phyloP scores from a whole-genome alignment of 345 rosid species.

The Arabidopsis arenosa region DNA sequence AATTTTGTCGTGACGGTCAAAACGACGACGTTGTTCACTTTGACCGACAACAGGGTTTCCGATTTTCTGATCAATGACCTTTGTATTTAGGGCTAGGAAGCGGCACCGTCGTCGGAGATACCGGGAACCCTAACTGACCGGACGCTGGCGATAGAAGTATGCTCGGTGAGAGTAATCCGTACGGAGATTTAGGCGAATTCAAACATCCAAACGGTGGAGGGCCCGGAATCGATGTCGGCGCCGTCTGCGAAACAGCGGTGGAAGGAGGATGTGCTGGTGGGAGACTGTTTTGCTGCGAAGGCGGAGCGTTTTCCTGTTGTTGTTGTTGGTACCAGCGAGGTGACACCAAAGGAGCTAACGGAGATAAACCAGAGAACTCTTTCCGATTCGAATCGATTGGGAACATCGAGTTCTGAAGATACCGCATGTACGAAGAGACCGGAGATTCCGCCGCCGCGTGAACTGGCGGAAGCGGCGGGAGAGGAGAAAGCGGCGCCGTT shows the following conservation, averaged over 20 bases:
- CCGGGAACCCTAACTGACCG: conserved; percentile 62
- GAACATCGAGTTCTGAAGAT: conserved; percentile 60
- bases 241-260: conserved; percentile 25
- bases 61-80: conserved; percentile 48
- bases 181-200: conserved; percentile 75
- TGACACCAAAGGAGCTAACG: conserved; percentile 66
- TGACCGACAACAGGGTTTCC: conserved; percentile 34
- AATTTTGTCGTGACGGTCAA: conserved; percentile 11
- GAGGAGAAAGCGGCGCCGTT: conserved; percentile 63
- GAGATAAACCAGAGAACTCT: conserved; percentile 66
- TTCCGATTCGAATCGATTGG: conserved; percentile 54
- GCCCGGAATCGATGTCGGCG: conserved; percentile 54
- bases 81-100: conserved; percentile 74
- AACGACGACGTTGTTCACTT: conserved; percentile 35
- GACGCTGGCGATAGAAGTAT: conserved; percentile 66
- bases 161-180: conserved; percentile 67
- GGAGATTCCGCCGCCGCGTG: conserved; percentile 80
- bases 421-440: conserved; percentile 77
- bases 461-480: conserved; percentile 69
- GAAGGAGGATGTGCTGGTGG: conserved; percentile 36
- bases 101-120: conserved; percentile 77
- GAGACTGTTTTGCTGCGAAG: conserved; percentile 30
- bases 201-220: conserved; percentile 77
- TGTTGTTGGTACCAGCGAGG: conserved; percentile 64
- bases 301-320: conserved; percentile 40